Evolutionary conservation across 352 stramenopile genomes (phyloP), one percentile per base, ranked within the genome.

Genomic region (Pythium coloratum): DNA sequence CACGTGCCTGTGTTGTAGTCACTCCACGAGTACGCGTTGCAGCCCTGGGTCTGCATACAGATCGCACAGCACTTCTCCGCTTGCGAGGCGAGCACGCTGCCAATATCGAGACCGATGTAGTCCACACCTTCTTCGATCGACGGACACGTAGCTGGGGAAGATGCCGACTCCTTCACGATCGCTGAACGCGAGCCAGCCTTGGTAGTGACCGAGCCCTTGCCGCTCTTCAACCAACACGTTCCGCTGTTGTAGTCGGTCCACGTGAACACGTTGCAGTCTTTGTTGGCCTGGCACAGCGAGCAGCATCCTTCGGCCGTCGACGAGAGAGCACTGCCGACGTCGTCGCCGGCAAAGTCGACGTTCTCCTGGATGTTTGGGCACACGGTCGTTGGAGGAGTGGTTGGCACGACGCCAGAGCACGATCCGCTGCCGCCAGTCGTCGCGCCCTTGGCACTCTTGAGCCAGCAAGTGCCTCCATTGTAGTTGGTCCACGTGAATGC

Each of bases 21-120:
- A 3, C 66, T 80, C 82, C 82, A 90, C 18, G 80, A 77, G 57
- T 78, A 90, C 3, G 68, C 72, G n/a, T 72, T 71, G 57, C 82
- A 90, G 2, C 70, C 67, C 0, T 61, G 26, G 1, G 20, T 71
- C 0, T 59, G 49, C 1, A 51, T 34, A 51, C 82, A 90, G 16
- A 84, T 66, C 53, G 49, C 42, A 24, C 72, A 80, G 56, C 75
- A 81, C 7, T 24, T 53, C 18, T 63, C 36, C 2, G 66, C 63
- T 7, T 20, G 53, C 4, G 30, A 40, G 2, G 56, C 62, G 7
- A 26, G 26, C 0, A 26, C 55, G 4, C 47, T 60, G 16, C 47
- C 55, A 13, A 81, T 49, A 47, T 79, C 69, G 40, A 70, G 65
- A 33, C 72, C 75, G 3, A 62, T 28, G 44, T 62, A 79, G 59